These are phyloP conservation scores for Yamadazyma epiphylla DNA, from an alignment of 1,139 yeast genomes.

Conservation along the genomic window DNA sequence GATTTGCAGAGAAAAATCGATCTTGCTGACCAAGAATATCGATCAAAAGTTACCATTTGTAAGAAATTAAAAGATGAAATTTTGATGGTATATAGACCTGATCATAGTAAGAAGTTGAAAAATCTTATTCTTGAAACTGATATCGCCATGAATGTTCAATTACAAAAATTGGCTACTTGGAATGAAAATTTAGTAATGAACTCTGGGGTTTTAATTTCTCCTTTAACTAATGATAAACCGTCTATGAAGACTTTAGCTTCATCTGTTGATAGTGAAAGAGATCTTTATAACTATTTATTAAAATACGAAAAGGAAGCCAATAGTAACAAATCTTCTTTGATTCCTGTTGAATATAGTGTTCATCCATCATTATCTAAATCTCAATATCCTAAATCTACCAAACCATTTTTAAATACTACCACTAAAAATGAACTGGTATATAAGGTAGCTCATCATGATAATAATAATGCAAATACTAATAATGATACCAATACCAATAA, in stretches of 20 bases:
- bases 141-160: slow-evolving; percentile 80
- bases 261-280: slow-evolving; percentile 77
- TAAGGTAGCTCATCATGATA: slow-evolving; percentile 6
- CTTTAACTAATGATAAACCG: slow-evolving; percentile 52
- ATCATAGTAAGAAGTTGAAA: slow-evolving; percentile 66
- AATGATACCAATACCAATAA: slow-evolving; percentile 1
- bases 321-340: slow-evolving; percentile 27
- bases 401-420: slow-evolving; percentile 37
- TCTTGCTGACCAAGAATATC: slow-evolving; percentile 80
- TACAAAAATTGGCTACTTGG: slow-evolving; percentile 86
- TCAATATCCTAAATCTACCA: slow-evolving; percentile 19
- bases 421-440: slow-evolving; percentile 2
- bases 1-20: slow-evolving; percentile 80
- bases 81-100: slow-evolving; percentile 72
- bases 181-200: slow-evolving; percentile 80
- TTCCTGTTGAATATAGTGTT: slow-evolving; percentile 71
- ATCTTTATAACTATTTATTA: slow-evolving; percentile 66
- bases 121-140: slow-evolving; percentile 82
- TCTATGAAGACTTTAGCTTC: slow-evolving; percentile 77
- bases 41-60: slow-evolving; percentile 68
- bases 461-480: slow-evolving; percentile 1
- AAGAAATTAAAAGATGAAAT: slow-evolving; percentile 74
- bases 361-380: slow-evolving; percentile 63
- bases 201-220: slow-evolving; percentile 78
- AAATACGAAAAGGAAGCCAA: slow-evolving; percentile 39